A percentile compares a stretch with the other conserved stretches of the same genome.
phyloP scores from a whole-genome alignment of 768 basidiomycete genomes.

The Trametopsis cervina region DNA sequence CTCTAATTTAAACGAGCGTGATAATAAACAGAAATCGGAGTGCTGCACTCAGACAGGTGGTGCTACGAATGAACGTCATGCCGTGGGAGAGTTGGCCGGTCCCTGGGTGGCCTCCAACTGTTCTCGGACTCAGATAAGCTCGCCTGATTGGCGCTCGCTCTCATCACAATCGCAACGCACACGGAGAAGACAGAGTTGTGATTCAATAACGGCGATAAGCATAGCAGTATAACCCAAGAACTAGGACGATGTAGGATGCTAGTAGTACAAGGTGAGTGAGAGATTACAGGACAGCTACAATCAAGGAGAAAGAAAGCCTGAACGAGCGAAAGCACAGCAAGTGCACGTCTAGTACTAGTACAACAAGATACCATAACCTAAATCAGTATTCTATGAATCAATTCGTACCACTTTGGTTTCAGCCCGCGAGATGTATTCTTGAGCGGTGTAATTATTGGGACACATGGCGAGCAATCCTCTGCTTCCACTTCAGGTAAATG shows the following conservation, averaged over 20 bases:
- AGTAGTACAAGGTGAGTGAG: neutral
- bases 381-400: too few species aligned
- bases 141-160: neutral
- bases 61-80: too few species aligned
- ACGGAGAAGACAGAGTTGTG: neutral
- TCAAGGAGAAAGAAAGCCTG: neutral
- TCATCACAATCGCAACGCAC: neutral
- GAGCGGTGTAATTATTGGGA: neutral
- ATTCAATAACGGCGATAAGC: neutral
- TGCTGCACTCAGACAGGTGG: too few species aligned
- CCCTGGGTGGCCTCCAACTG: too few species aligned
- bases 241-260: neutral
- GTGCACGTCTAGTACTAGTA: too few species aligned
- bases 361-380: too few species aligned
- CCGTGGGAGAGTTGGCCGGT: too few species aligned
- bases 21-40: too few species aligned
- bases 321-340: too few species aligned
- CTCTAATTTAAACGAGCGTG: too few species aligned
- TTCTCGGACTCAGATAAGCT: neutral
- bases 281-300: neutral
- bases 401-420: neutral
- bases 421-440: neutral
- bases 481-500: slow-evolving; percentile 62
- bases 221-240: neutral
- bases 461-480: slow-evolving; percentile 39